A percentile compares a stretch with the other conserved stretches of the same genome.
phyloP scores from a whole-genome alignment of 352 stramenopile genomes.

The Phytophthora pistaciae region DNA sequence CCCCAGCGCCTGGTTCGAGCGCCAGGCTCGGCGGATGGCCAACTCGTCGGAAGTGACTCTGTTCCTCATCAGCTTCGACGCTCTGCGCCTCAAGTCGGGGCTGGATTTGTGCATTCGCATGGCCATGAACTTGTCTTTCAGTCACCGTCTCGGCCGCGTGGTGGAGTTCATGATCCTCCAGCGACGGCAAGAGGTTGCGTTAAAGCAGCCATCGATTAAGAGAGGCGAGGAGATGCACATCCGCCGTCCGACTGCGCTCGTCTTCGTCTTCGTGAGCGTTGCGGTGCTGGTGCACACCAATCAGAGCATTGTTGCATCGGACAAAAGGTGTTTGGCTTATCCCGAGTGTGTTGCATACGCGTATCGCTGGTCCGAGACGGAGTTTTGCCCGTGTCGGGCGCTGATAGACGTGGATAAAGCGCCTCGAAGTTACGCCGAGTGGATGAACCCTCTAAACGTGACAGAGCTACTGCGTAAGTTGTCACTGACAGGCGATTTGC shows the following conservation, averaged over 20 bases:
- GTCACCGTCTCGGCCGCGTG: slow-evolving; percentile 19
- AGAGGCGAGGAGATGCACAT: not conserved
- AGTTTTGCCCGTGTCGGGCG: slow-evolving; percentile 42
- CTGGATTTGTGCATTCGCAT: slow-evolving; percentile 17
- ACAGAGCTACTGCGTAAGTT: slow-evolving; percentile 15
- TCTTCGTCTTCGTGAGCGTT: slow-evolving; percentile 9
- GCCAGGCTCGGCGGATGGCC: slow-evolving; percentile 15
- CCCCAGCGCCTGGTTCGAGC: slow-evolving; percentile 10
- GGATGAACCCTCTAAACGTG: slow-evolving; percentile 12
- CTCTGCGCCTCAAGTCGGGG: slow-evolving; percentile 22
- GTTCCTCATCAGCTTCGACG: slow-evolving; percentile 34
- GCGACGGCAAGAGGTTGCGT: not conserved
- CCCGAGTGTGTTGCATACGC: slow-evolving; percentile 13
- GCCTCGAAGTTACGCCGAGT: slow-evolving; percentile 24
- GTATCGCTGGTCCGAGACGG: slow-evolving; percentile 18
- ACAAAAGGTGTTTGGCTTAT: not conserved
- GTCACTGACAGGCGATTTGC: slow-evolving; percentile 19
- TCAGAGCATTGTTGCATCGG: slow-evolving; percentile 1
- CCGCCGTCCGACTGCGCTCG: not conserved
- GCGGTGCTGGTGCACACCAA: slow-evolving; percentile 12
- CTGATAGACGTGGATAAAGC: slow-evolving; percentile 38
- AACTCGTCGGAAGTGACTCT: slow-evolving; percentile 21
- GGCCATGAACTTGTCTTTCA: slow-evolving; percentile 31
- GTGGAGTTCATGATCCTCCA: slow-evolving; percentile 17
- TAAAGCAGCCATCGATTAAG: not conserved